These are phyloP conservation scores for Boletus speciosus DNA, from an alignment of 768 basidiomycete genomes.

Conservation along the genomic window DNA sequence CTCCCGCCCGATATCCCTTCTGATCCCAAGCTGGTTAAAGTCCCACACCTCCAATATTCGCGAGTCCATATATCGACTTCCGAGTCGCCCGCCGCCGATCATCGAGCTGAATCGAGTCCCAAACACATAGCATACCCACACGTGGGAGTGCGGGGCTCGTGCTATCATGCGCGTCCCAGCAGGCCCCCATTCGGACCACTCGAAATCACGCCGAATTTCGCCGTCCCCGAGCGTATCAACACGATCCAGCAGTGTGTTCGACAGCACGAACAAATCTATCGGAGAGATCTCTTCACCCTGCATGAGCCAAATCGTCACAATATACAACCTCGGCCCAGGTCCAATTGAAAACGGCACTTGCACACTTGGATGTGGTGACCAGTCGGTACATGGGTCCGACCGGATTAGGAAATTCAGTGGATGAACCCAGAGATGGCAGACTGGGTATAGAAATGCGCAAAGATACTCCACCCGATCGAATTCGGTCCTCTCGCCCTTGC, in stretches of 20 bases:
- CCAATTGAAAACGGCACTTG: slow-evolving; percentile 48
- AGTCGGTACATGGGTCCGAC: slow-evolving; percentile 51
- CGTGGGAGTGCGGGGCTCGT: slow-evolving; percentile 34
- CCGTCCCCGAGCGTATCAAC: slow-evolving; percentile 18
- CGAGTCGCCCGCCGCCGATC: slow-evolving; percentile 3
- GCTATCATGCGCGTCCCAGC: slow-evolving; percentile 41
- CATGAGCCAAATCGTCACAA: slow-evolving; percentile 43
- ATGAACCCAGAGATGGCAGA: slow-evolving; percentile 25
- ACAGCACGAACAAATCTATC: slow-evolving; percentile 44
- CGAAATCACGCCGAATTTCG: slow-evolving; percentile 22
- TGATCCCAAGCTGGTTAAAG: slow-evolving; percentile 45
- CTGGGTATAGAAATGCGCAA: slow-evolving; percentile 43
- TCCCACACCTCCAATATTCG: slow-evolving; percentile 43
- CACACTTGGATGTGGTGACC: slow-evolving; percentile 34
- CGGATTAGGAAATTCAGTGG: slow-evolving; percentile 42
- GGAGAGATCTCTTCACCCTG: slow-evolving; percentile 25
- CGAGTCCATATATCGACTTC: slow-evolving; percentile 8
- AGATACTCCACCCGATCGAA: slow-evolving; percentile 32
- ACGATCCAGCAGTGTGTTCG: slow-evolving; percentile 32
- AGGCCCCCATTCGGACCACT: slow-evolving; percentile 55
- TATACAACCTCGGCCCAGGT: slow-evolving; percentile 41
- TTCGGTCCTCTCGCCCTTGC: slow-evolving; percentile 26
- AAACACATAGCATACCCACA: slow-evolving; percentile 61
- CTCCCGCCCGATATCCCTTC: slow-evolving; percentile 19
- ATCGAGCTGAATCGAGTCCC: slow-evolving; percentile 44